Base-by-base conservation (phyloP, 345 rosid species). In the Lagerstroemia speciosa region DNA sequence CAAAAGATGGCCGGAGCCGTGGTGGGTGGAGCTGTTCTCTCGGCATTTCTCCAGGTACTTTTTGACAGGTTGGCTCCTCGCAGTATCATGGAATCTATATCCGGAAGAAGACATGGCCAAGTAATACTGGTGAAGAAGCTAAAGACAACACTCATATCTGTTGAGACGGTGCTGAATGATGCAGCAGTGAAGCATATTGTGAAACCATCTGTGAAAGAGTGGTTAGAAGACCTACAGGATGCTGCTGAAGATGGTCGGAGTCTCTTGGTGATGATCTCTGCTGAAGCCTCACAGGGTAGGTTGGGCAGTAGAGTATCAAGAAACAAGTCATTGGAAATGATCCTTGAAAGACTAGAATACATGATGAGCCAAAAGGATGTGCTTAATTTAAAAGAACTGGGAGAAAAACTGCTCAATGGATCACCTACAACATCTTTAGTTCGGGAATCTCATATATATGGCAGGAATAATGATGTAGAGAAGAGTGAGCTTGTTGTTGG, bases 221-320 rank as follows among this genome's bases (percentile, higher is more conserved):
- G 76, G 81, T 9, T 75, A 12, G 34, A 29, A 29, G 69, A 72
- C 41, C 73, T 78, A 60, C 71, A 68, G 53, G 71, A 78, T 41
- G 72, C 70, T 11, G 66, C 48, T 11, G 20, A 61, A 0, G 72
- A 73, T 34, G 72, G 68, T 32, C 72, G 43, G 32, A 64, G 66
- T 57, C 37, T 77, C 20, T 14, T 77, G 61, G 72, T 74, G 36
- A 69, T 57, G 65, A 34, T 64, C 30, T 32, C n/a, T 34, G 4
- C 29, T n/a, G 26, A 36, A 37, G 30, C 60, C 38, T 66, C 45
- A 3, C 46, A 15, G 3, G 20, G 31, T 12, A 62, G 46, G 10
- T 41, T 41, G 46, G 16, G 46, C 46, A 41, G 46, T 9, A 41
- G 46, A 41, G 46, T 16, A 41, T 41, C 46, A 41, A 14, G 46